Evolutionary conservation across 225 moss, liverwort and hornwort species (phyloP), one percentile per base, ranked within the genome.

Genomic region (Ulota crispa): DNA sequence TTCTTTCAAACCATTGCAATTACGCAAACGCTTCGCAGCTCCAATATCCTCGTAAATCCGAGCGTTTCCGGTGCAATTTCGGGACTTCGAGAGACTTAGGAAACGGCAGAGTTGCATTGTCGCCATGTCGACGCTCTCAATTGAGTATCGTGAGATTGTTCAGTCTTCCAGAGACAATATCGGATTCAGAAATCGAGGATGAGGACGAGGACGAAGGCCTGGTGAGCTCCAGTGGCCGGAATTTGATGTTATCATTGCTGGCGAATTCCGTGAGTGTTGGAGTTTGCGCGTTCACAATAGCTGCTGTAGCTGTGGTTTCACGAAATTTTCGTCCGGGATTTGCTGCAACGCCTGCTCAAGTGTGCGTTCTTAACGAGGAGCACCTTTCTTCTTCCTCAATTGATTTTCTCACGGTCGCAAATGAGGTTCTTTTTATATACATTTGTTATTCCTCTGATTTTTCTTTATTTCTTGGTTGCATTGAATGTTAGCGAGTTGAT

Each of bases 231-330:
- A 67, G 34, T 23, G 72, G 67, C 21, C 69, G 78, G 76, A 36
- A 31, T 13, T 52, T 67, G 0, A 7, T 84, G 42, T 47, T 75
- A 4, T 82, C 79, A 0, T 32, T 67, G 68, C 9, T 85, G 77
- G 63, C 83, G 73, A 80, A 78, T 54, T 76, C 80, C 67, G 74
- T 41, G 73, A 47, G 56, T 80, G 73, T 64, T 39, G 83, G 85
- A 54, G 57, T 73, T n/a, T 80, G 83, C 77, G 73, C 72, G 15
- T 24, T 85, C 72, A 76, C 79, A 20, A 21, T 83, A 6, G 50
- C 66, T 4, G 26, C 80, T 69, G 64, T 83, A 73, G 80, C 88
- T 39, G 21, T 80, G 72, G 73, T 53, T 11, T 77, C 80, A 50
- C 73, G 80, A 27, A 83, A 64, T 37, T 56, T 68, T 65, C 80